Conservation (phyloP, 257 asterid species). For the Solanum dulcamara region DNA sequence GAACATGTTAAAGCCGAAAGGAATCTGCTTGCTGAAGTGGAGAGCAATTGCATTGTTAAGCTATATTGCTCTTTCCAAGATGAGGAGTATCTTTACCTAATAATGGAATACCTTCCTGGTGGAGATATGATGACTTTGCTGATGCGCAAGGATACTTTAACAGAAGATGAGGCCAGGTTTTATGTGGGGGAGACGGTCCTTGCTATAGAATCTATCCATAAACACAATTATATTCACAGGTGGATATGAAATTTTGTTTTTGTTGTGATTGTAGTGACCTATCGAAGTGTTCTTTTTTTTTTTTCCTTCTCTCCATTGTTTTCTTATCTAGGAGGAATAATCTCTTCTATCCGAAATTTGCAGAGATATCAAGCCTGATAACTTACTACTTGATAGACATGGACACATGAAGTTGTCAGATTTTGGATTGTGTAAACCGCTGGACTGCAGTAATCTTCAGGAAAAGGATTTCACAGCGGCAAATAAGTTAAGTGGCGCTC, state of each 20-base stretch:
- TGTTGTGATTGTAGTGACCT: background rate
- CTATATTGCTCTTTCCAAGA: conserved; percentile 98
- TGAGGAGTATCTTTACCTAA: conserved; percentile 83
- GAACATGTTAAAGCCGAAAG: conserved; percentile 95
- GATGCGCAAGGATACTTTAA: conserved; percentile 88
- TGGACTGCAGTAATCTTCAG: conserved; percentile 87
- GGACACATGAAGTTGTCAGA: conserved; percentile 97
- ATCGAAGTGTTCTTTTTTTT: background rate
- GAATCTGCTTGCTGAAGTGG: conserved; percentile 91
- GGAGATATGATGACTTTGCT: conserved; percentile 99
- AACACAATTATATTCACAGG: conserved; percentile 93
- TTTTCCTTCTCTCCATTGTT: background rate
- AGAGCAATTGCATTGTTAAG: conserved; percentile 91
- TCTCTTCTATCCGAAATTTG: conserved; percentile 7
- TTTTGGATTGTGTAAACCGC: conserved; percentile 91
- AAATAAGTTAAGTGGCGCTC: conserved; percentile 63
- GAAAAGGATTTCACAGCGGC: conserved; percentile 84
- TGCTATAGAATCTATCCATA: conserved; percentile 93
- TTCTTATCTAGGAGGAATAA: background rate
- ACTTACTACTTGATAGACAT: conserved; percentile 82
- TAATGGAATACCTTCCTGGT: conserved; percentile 97
- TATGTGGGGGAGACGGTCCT: conserved; percentile 93
- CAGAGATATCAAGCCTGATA: conserved; percentile 99
- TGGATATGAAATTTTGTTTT: conserved; percentile 15
- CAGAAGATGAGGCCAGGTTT: conserved; percentile 86